Evolutionary conservation across 345 rosid species (phyloP).

Genomic region (Hibiscus trionum): DNA sequence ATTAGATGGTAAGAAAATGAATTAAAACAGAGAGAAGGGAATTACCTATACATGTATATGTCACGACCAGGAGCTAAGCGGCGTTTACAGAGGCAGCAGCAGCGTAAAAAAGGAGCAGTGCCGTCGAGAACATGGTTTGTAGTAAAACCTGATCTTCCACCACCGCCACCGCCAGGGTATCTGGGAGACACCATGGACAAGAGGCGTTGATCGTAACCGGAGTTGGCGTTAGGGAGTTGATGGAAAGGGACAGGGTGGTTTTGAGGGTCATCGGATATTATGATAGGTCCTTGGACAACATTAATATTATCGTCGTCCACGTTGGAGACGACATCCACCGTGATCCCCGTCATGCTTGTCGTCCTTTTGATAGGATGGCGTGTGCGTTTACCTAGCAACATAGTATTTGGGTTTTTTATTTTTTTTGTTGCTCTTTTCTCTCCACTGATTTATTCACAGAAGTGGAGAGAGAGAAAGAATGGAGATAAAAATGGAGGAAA

Average conservation of each 20-base stretch:
- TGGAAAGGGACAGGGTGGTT: constrained; percentile 5
- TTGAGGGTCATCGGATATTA: not conserved
- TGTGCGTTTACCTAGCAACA: constrained; percentile 67
- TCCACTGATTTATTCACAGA: not conserved
- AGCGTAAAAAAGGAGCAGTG: constrained; percentile 41
- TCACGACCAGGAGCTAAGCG: constrained; percentile 59
- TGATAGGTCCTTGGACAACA: not conserved
- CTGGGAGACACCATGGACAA: constrained; percentile 48
- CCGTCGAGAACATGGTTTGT: constrained; percentile 10
- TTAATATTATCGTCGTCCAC: constrained; percentile 9
- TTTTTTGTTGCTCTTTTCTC: not conserved
- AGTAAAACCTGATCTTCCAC: not conserved
- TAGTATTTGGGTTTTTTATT: not conserved
- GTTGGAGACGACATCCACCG: constrained; percentile 28
- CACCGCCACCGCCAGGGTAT: not conserved
- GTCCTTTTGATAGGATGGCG: constrained; percentile 62
- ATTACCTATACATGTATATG: constrained; percentile 81
- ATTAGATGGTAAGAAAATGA: no score
- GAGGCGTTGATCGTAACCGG: constrained; percentile 23
- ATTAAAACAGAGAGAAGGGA: not conserved
- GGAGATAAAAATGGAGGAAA: constrained; percentile 4
- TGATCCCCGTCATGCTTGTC: constrained; percentile 62
- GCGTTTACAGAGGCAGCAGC: constrained; percentile 67
- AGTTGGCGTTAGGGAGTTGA: not conserved
- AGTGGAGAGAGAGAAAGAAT: constrained; percentile 8